A percentile compares a stretch with the other conserved stretches of the same genome.
These are phyloP conservation scores for Anastatica hierochuntica DNA, from an alignment of 345 rosid genomes.

Conservation along the genomic window DNA sequence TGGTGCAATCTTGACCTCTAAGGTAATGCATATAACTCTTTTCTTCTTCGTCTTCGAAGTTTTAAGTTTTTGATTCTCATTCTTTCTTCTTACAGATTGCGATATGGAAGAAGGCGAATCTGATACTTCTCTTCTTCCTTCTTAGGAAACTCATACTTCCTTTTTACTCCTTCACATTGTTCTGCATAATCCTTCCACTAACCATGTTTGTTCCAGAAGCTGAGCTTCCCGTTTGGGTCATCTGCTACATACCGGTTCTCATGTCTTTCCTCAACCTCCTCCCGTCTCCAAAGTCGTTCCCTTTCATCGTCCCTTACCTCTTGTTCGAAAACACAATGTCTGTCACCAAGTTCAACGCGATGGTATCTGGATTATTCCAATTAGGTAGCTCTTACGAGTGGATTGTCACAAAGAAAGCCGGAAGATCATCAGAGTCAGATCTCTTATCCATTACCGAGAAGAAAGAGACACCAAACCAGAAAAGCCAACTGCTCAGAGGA, in stretches of 20 bases:
- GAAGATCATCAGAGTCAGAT: conserved; percentile 74
- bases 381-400: conserved; percentile 80
- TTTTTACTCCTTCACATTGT: conserved; percentile 88
- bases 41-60: neutral
- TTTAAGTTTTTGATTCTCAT: no score
- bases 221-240: conserved; percentile 82
- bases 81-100: conserved; percentile 37
- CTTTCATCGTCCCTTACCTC: conserved; percentile 78
- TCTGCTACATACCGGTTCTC: conserved; percentile 73
- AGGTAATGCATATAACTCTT: conserved; percentile 33
- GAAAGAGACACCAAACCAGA: conserved; percentile 58
- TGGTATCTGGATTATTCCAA: conserved; percentile 71
- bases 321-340: conserved; percentile 91
- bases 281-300: conserved; percentile 76
- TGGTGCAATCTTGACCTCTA: conserved; percentile 62
- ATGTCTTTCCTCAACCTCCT: conserved; percentile 80
- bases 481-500: conserved; percentile 39
- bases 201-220: conserved; percentile 93
- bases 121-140: conserved; percentile 81
- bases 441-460: conserved; percentile 47
- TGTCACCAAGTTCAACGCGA: conserved; percentile 80
- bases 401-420: conserved; percentile 74
- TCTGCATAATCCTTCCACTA: conserved; percentile 83
- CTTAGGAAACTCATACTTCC: conserved; percentile 82
- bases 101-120: conserved; percentile 59